phyloP scores from a whole-genome alignment of 495 filamentous ascomycete species.

The Podospora australis region DNA sequence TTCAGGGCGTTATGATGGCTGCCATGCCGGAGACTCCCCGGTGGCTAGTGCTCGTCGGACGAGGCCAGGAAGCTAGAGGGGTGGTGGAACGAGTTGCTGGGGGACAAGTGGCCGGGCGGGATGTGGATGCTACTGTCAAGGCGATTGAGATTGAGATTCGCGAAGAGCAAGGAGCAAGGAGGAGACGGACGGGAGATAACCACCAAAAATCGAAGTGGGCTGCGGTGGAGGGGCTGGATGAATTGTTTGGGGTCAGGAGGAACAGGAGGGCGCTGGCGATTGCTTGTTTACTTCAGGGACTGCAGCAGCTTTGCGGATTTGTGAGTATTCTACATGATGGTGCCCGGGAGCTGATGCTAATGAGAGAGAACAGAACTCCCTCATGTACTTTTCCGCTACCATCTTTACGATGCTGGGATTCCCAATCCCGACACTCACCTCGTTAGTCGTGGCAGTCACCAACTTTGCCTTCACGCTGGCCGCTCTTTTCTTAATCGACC shows the following conservation, averaged over 20 bases:
- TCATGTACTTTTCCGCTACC: slow-evolving; percentile 95
- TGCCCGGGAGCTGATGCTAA: slow-evolving; percentile 9
- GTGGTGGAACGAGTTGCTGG: slow-evolving; percentile 63
- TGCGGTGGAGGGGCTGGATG: slow-evolving; percentile 27
- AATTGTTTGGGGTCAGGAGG: slow-evolving; percentile 53
- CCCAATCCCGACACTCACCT: slow-evolving; percentile 70
- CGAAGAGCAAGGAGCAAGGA: slow-evolving; percentile 52
- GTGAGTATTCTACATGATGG: slow-evolving; percentile 36
- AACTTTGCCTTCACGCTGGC: slow-evolving; percentile 77
- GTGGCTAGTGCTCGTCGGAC: slow-evolving; percentile 69
- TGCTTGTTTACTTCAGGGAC: slow-evolving; percentile 75
- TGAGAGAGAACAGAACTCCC: slow-evolving; percentile 53
- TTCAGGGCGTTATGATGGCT: slow-evolving; percentile 60
- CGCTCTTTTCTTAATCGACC: slow-evolving; percentile 74
- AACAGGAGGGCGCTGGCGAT: slow-evolving; percentile 76
- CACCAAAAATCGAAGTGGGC: background rate
- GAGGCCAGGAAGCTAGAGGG: slow-evolving; percentile 49
- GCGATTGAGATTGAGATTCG: slow-evolving; percentile 63
- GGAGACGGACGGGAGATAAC: slow-evolving; percentile 15
- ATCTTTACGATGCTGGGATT: slow-evolving; percentile 81
- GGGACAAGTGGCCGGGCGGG: slow-evolving; percentile 34
- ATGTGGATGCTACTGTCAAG: slow-evolving; percentile 52
- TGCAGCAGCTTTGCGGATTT: slow-evolving; percentile 91
- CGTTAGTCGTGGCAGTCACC: slow-evolving; percentile 72
- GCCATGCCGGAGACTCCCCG: slow-evolving; percentile 79